A percentile compares a stretch with the other conserved stretches of the same genome.
These are phyloP conservation scores for Rosellinia necatrix DNA, from an alignment of 2,329 filamentous ascomycete genomes.

Conservation along the genomic window DNA sequence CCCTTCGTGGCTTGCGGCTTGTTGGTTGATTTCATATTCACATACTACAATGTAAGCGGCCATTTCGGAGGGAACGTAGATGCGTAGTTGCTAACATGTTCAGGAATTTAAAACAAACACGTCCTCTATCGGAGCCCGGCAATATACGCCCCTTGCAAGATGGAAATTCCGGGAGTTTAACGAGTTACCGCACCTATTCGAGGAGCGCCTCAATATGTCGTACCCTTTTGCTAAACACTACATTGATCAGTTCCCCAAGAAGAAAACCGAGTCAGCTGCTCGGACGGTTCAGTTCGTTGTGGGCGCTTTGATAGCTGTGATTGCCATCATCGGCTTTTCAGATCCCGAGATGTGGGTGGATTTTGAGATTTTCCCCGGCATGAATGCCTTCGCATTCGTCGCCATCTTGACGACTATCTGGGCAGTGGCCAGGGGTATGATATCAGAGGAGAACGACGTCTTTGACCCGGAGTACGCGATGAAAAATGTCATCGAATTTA, in stretches of 20 bases:
- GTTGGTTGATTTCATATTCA: conserved; percentile 88
- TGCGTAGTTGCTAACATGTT: conserved; percentile 25
- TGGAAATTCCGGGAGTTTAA: conserved; percentile 99
- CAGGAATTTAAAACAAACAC: conserved; percentile 96
- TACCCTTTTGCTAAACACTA: conserved; percentile 92
- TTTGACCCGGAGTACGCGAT: conserved; percentile 92
- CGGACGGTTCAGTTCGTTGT: conserved; percentile 86
- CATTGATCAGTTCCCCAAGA: conserved; percentile 93
- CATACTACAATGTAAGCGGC: conserved; percentile 80
- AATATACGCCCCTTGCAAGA: conserved; percentile 90
- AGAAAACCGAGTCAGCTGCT: conserved; percentile 85
- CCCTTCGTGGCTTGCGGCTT: conserved; percentile 89
- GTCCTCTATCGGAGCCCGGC: conserved; percentile 80
- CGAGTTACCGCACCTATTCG: conserved; percentile 89
- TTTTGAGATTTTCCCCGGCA: conserved; percentile 88
- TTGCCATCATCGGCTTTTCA: conserved; percentile 81
- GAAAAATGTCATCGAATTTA: conserved; percentile 87
- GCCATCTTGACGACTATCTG: conserved; percentile 82
- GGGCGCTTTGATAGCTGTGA: conserved; percentile 82
- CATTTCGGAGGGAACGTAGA: background rate
- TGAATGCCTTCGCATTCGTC: conserved; percentile 89
- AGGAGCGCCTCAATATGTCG: conserved; percentile 89
- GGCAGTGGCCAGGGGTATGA: conserved; percentile 79
- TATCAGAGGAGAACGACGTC: conserved; percentile 85
- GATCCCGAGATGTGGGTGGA: conserved; percentile 89